Conservation (phyloP, 129 eudicot species). For the Chrysanthemum lavandulifolium region DNA sequence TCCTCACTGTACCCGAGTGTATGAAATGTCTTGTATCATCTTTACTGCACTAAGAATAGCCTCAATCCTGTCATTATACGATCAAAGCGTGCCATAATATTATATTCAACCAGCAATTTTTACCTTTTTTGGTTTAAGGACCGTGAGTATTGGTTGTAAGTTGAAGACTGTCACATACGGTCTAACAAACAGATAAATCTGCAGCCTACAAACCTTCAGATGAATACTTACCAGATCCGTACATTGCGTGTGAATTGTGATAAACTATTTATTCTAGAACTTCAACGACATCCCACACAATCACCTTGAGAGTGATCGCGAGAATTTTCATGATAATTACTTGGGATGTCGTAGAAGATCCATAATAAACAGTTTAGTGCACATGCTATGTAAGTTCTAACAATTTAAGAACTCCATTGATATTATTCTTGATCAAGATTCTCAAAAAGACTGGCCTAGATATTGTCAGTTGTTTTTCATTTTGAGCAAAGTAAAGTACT, state of each 20-base stretch:
- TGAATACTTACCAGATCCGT: neutral
- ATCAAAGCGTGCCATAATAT: neutral
- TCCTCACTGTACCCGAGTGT: no score
- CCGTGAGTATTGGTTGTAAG: no score
- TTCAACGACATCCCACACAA: neutral
- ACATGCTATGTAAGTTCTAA: neutral
- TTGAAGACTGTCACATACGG: no score
- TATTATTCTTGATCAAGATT: neutral
- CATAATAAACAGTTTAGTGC: slow-evolving; percentile 1
- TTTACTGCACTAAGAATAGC: no score
- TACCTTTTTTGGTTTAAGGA: no score
- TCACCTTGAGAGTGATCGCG: neutral
- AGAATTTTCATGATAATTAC: neutral
- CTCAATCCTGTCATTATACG: no score
- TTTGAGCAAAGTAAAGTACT: neutral
- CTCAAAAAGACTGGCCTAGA: neutral
- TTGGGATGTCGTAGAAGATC: slow-evolving; percentile 13
- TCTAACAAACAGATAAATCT: neutral
- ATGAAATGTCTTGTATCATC: no score
- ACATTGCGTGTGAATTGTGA: neutral
- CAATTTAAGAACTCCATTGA: neutral
- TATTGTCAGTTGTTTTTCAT: neutral
- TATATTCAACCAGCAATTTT: no score
- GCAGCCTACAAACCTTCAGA: neutral
- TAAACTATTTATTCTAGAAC: slow-evolving; percentile 4